Base-by-base conservation (phyloP, 257 asterid species). In the Solanum etuberosum region DNA sequence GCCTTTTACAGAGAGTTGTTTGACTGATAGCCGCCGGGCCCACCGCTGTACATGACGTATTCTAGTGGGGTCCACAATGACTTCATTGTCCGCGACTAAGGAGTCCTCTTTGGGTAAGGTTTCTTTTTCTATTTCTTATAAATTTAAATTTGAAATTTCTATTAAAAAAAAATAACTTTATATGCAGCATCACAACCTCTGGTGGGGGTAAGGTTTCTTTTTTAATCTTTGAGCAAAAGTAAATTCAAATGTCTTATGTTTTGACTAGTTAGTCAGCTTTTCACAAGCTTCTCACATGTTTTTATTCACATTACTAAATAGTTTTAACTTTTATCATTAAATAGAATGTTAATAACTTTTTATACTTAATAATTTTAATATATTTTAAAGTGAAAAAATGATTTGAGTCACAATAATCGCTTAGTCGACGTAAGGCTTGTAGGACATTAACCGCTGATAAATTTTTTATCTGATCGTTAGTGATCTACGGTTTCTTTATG, bases 11-110 rank as follows among this genome's bases (percentile, higher is more conserved):
- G 61, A 38, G 16, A 5, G 37, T 8, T n/a, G 59, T 42, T 40
- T 67, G 78, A 9, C 42, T 48, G 70, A 34, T 78, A 63, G 91
- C 86, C 88, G 86, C 73, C 78, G 90, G 90, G 31, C 68, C 91
- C 90, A 59, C 90, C 87, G 23, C 78, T 7, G 4, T 29, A 4
- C 0, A 70, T 77, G 87, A 81, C 77, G 89, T 85, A 7, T 43
- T 2, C 9, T 0, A 1, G 20, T 70, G 20, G 59, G 83, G 35
- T 25, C 83, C 61, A 40, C 37, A 77, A 74, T 4, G 59, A 77
- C 83, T 76, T 40, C 21, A 25, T 38, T 71, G 38, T 6, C 12
- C 31, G 38, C 40, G 76, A 67, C 5, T 12, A 14, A 38, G 2
- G 18, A 29, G 35, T 73, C 18, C 31, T 73, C 4, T 35, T 73